Base-by-base conservation (phyloP, 2,329 filamentous ascomycete species). In the Truncatella angustata region DNA sequence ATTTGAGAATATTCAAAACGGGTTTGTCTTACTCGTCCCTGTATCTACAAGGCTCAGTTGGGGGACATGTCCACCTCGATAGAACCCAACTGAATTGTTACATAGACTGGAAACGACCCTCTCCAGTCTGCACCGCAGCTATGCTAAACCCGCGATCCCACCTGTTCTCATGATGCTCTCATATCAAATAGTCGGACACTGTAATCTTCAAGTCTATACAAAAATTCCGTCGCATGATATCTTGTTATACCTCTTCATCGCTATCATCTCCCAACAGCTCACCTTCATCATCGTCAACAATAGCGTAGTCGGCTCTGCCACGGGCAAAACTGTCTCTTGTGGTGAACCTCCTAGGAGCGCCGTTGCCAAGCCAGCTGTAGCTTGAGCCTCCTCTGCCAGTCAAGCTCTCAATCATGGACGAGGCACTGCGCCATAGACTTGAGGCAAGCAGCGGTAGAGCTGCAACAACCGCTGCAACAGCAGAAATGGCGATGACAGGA, bases 201-300 rank as follows among this genome's bases (percentile, higher is more conserved):
- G 37, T 20, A 40, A 11, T 21, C 36, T n/a, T 36, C 18, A 16
- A 12, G n/a, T 39, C 45, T 49, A 49, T 37, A 49, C 45, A 49
- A 49, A n/a, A 11, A 37, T 35, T 20, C 2, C 43, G 23, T 16
- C 12, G 10, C 11, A 32, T 11, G 7, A n/a, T n/a, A 37, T 16
- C 32, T 21, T 28, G 35, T 72, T 66, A 85, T 45, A 87, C 88
- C 56, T 97, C 93, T 65, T 97, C 91, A 58, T 97, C 93, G 60
- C 91, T 91, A 54, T 96, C 92, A 60, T 97, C 93, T 1, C 94
- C 94, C 32, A 99, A 73, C 60, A 99, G 74, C 75, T 97, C 93
- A 45, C 93, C 93, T 68, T 97, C 94, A 66, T 97, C 94, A 47
- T 94, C 89, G 63, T 96, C 91, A 48, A 96, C 91, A 63, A 87